These are phyloP conservation scores for Thymus quinquecostatus DNA, from an alignment of 257 asterid genomes.

Conservation along the genomic window DNA sequence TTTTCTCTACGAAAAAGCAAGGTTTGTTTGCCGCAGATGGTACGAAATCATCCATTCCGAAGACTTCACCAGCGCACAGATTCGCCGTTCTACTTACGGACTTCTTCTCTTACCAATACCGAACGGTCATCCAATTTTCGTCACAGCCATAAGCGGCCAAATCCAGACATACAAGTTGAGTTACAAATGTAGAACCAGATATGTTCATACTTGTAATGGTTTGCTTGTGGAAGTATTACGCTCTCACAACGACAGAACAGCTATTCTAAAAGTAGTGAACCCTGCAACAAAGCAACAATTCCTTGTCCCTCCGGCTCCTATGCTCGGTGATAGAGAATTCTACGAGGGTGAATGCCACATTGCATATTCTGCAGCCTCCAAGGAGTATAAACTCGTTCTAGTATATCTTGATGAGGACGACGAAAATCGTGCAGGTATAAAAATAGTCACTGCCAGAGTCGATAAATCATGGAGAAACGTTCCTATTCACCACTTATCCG, in stretches of 20 bases:
- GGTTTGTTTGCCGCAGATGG: too few species aligned
- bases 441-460: too few species aligned
- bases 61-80: too few species aligned
- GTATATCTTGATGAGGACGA: too few species aligned
- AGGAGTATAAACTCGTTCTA: neutral
- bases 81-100: neutral
- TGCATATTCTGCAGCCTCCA: neutral
- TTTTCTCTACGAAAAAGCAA: too few species aligned
- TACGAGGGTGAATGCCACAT: neutral
- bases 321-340: neutral
- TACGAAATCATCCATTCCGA: too few species aligned
- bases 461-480: neutral
- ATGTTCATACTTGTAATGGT: neutral
- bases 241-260: neutral
- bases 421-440: too few species aligned
- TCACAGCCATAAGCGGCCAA: neutral
- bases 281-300: neutral
- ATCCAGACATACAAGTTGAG: neutral
- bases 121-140: neutral
- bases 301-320: neutral
- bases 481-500: neutral
- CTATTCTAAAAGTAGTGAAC: neutral
- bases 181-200: neutral
- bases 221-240: neutral
- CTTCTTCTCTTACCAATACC: too few species aligned